A percentile compares a stretch with the other conserved stretches of the same genome.
Evolutionary conservation across 2,329 filamentous ascomycete genomes (phyloP).

Genomic region (Aureobasidium sp.): DNA sequence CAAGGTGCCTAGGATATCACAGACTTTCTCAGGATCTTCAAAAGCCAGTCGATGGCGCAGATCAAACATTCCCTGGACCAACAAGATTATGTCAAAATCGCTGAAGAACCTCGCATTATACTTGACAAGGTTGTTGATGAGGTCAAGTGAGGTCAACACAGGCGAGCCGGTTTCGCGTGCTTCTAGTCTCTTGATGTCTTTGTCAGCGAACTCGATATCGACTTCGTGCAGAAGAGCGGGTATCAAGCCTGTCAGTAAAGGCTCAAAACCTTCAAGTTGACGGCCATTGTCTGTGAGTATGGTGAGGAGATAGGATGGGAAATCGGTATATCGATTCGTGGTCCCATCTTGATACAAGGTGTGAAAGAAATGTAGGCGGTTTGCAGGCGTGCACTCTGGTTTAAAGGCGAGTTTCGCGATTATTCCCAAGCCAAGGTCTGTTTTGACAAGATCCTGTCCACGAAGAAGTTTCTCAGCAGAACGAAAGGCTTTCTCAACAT

Average conservation of each 20-base stretch:
- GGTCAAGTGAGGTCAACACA: background rate
- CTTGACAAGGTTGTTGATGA: slow-evolving; percentile 8
- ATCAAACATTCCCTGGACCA: slow-evolving; percentile 2
- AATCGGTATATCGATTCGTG: slow-evolving; percentile 1
- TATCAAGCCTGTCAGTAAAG: background rate
- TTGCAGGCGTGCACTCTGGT: slow-evolving; percentile 3
- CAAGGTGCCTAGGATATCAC: slow-evolving; percentile 9
- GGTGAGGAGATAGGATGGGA: slow-evolving; percentile 4
- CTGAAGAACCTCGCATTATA: slow-evolving; percentile 10
- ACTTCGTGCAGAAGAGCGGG: background rate
- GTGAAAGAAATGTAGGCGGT: slow-evolving; percentile 8
- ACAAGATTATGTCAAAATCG: background rate
- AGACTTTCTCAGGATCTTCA: background rate
- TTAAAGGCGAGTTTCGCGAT: slow-evolving; percentile 6
- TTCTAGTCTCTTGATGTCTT: background rate
- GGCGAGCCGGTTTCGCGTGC: background rate
- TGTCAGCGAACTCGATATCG: background rate
- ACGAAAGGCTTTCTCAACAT: background rate
- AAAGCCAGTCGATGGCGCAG: background rate
- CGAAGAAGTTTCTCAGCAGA: slow-evolving; percentile 5
- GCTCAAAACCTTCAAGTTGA: slow-evolving; percentile 11
- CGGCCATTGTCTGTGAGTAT: slow-evolving; percentile 12
- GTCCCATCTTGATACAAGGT: background rate
- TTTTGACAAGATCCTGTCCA: background rate
- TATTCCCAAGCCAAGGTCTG: slow-evolving; percentile 6